Percentiles rank a stretch among this genome's conserved stretches.
These are phyloP conservation scores for Desmodesmus armatus DNA, from an alignment of 139 green algal genomes.

Conservation along the genomic window DNA sequence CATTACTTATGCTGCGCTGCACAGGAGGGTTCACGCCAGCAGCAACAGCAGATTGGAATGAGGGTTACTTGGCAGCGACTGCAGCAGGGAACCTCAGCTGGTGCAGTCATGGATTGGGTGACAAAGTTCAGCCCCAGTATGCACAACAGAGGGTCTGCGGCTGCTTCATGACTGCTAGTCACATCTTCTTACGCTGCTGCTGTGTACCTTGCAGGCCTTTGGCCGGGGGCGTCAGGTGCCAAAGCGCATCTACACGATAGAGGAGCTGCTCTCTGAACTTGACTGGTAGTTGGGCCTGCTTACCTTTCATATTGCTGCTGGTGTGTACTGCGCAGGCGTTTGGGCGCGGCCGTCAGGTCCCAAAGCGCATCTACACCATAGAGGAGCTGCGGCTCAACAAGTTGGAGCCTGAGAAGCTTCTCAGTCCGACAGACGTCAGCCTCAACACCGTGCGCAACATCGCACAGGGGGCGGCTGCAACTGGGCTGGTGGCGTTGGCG, in stretches of 20 bases:
- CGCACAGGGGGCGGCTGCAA: slow-evolving; percentile 57
- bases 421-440: slow-evolving; percentile 83
- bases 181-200: background rate
- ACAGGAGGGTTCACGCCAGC: background rate
- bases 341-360: slow-evolving; percentile 59
- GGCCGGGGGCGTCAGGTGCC: slow-evolving; percentile 63
- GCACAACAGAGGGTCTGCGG: background rate
- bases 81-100: background rate
- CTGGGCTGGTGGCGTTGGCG: slow-evolving; percentile 67
- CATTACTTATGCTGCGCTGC: background rate
- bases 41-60: background rate
- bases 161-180: background rate
- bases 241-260: slow-evolving; percentile 79
- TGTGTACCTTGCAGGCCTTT: slow-evolving; percentile 49
- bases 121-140: background rate
- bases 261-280: slow-evolving; percentile 74
- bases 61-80: no score
- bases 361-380: slow-evolving; percentile 83
- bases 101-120: background rate
- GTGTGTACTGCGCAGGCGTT: slow-evolving; percentile 16
- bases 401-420: slow-evolving; percentile 83
- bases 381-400: slow-evolving; percentile 93
- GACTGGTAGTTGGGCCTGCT: background rate
- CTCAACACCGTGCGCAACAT: slow-evolving; percentile 75
- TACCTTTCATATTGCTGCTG: background rate